Base-by-base conservation (phyloP, 306 rosid genomes). In the Begonia masoniana region DNA sequence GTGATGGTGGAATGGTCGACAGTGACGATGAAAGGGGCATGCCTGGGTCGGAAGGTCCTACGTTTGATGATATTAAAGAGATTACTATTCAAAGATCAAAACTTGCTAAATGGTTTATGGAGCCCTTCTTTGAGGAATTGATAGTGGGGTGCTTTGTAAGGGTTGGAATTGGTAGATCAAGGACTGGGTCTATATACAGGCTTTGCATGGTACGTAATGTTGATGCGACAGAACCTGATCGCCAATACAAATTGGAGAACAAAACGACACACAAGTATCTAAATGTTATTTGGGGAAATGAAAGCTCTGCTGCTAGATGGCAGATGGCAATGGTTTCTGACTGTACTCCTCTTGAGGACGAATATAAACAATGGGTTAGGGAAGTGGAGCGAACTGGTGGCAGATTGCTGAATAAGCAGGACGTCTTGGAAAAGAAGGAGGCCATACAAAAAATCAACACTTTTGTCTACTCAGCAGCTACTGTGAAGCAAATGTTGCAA, bases 271-370 rank as follows among this genome's bases (percentile, higher is more conserved):
- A 75, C 63, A 91, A 86, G 76, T 91, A 85, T 74, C 72, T 91
- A 52, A 91, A 91, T 74, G 74, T 81, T 51, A 74, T 78, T 42
- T 91, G 99, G 96, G 99, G 99, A 43, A 91, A 83, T 72, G 99
- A 91, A 56, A 68, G 66, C 57, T 77, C 92, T 41, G 86, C 94
- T 56, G 92, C 96, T 2, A 86, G 99, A 79, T 91, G 96, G 96
- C 96, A 91, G 82, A 91, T 91, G 99, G 92, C 99, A 55, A 86
- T 81, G 99, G 67, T 83, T 63, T 86, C 94, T 0, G 99, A 86
- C 74, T 81, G 92, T 61, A 54, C 56, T 1, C 96, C 99, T 4
- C 61, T 54, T 5, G 94, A 91, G 71, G 92, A 81, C 55, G 99
- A 91, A 73, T 91, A 71, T 70, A 79, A 75, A 52, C 96, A 91